A percentile compares a stretch with the other conserved stretches of the same genome.
Conservation (phyloP, 1,139 yeast species). For the Blastobotrys raffinosifermentans region DNA sequence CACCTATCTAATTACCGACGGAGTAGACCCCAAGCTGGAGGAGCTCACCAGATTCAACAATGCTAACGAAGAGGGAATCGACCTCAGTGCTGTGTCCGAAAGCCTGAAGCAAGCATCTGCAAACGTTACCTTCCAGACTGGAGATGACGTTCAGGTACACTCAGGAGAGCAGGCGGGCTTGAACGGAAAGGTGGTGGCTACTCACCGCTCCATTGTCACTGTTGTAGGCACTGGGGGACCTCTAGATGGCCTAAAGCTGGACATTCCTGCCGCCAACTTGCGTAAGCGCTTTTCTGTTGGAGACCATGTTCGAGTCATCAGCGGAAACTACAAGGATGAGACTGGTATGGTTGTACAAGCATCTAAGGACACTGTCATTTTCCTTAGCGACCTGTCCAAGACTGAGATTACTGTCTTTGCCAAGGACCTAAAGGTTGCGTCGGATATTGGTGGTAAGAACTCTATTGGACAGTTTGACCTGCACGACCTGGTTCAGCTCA, state of each 20-base stretch:
- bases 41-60: slow-evolving; percentile 80
- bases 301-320: slow-evolving; percentile 90
- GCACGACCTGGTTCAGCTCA: slow-evolving; percentile 84
- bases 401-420: slow-evolving; percentile 90
- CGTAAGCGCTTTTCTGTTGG: slow-evolving; percentile 86
- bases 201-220: slow-evolving; percentile 61
- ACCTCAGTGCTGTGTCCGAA: slow-evolving; percentile 78
- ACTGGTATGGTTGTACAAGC: slow-evolving; percentile 89
- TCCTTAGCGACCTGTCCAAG: slow-evolving; percentile 82
- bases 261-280: slow-evolving; percentile 73
- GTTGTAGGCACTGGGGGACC: slow-evolving; percentile 49
- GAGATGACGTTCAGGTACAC: slow-evolving; percentile 86
- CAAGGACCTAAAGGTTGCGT: slow-evolving; percentile 59
- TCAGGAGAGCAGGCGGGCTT: slow-evolving; percentile 94
- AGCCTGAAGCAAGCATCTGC: slow-evolving; percentile 63
- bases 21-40: slow-evolving; percentile 81
- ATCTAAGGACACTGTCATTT: slow-evolving; percentile 77
- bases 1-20: slow-evolving; percentile 72
- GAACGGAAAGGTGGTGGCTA: slow-evolving; percentile 68
- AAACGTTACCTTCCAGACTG: slow-evolving; percentile 72
- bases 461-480: slow-evolving; percentile 71
- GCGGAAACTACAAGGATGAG: slow-evolving; percentile 88
- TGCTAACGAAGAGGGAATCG: slow-evolving; percentile 73
- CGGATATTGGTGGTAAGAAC: slow-evolving; percentile 46
- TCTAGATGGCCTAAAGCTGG: slow-evolving; percentile 45